Evolutionary conservation across 371 early-diverging fungal species (phyloP), one percentile per base, ranked within the genome.

Genomic region (Syncephalastrum contaminatum): DNA sequence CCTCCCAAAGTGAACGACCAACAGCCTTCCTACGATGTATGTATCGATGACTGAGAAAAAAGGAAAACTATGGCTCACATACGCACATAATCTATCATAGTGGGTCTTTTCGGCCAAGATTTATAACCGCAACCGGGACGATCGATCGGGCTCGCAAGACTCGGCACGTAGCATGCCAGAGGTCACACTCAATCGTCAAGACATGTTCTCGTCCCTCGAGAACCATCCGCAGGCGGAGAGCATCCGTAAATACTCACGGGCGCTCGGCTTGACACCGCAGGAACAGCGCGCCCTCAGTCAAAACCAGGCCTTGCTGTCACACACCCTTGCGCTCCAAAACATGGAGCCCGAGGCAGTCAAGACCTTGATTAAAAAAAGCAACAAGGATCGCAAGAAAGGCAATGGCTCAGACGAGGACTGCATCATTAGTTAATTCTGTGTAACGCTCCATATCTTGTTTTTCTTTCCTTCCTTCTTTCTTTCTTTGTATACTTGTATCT

Each of bases 1-100:
- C 75, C 72, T 40, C 74, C 74, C 16, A 73, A 67, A 54, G 70
- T 77, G 3, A 73, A 71, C 24, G 66, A 73, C 20, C 77, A 77
- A 24, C 77, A 77, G 18, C 77, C 73, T 21, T 70, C 73, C 5
- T 77, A 77, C 47, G 73, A 71, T 50, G 73, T 68, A 64, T 57
- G 64, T 51, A 22, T 14, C 25, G 30, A 18, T 13, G 18, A 10
- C 16, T 25, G 1, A 18, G 16, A 45, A 5, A 16, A 24, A 19
- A 43, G 43, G n/a, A 19, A 16, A 46, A 19, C 2, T 27, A 43
- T 16, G 16, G 3, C 25, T 25, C 20, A 24, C 5, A 30, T 4
- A 53, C 18, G 0, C 3, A 13, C 8, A 13, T 51, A 30, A n/a
- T 16, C 20, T 16, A 47, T 44, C 4, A 13, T 24, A 69, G 69